phyloP scores from a whole-genome alignment of 179 eudicot genomes.

The Corrigiola litoralis region DNA sequence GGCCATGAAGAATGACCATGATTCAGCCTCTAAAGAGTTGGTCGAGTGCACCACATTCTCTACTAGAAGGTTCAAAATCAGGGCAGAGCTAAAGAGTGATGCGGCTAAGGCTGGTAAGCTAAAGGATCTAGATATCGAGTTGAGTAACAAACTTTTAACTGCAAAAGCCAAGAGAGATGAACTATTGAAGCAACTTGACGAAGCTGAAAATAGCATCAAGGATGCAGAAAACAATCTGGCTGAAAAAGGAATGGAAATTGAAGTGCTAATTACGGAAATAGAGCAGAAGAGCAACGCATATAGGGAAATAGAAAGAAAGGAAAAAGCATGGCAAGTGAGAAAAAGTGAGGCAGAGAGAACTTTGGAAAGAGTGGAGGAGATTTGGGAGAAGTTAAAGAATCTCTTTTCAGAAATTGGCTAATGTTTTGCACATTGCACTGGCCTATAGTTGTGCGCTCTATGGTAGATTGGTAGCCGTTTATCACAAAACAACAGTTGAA shows the following conservation, averaged over 20 bases:
- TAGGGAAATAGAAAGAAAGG: slow-evolving; percentile 29
- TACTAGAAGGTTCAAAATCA: slow-evolving; percentile 8
- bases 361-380: slow-evolving; percentile 30
- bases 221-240: slow-evolving; percentile 26
- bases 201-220: slow-evolving; percentile 26
- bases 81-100: slow-evolving; percentile 22
- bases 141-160: slow-evolving; percentile 5
- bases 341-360: slow-evolving; percentile 30
- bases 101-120: slow-evolving; percentile 33
- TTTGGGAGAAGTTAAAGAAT: slow-evolving; percentile 26
- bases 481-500: too few species aligned
- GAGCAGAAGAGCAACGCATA: slow-evolving; percentile 21
- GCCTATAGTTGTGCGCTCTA: too few species aligned
- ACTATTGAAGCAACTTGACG: slow-evolving; percentile 32
- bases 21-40: slow-evolving; percentile 26
- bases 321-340: slow-evolving; percentile 18
- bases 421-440: neutral
- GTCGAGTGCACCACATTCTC: slow-evolving; percentile 24
- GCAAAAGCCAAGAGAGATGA: slow-evolving; percentile 29
- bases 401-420: slow-evolving; percentile 8
- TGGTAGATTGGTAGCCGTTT: too few species aligned
- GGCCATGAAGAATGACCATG: slow-evolving; percentile 20
- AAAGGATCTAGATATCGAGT: slow-evolving; percentile 26
- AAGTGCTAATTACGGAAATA: slow-evolving; percentile 24
- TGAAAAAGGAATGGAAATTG: slow-evolving; percentile 22